Percentiles rank a stretch among this genome's conserved stretches.
Conservation (phyloP, 306 rosid species). For the Rosa rugosa region DNA sequence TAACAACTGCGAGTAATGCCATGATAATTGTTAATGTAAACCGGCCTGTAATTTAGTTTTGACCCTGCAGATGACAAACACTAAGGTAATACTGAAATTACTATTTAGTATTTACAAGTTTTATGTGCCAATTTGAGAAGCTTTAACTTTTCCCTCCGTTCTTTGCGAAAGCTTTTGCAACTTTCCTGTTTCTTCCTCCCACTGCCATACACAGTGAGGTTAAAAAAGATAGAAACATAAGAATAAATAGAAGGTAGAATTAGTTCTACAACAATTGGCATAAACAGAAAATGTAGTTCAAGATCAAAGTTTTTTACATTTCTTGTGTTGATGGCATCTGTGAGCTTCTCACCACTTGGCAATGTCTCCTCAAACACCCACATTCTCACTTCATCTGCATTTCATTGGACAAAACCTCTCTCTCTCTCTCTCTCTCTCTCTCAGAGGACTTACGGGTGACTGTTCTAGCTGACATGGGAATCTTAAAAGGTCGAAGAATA, state of each 20-base stretch:
- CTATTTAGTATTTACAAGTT: not conserved
- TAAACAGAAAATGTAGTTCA: constrained; percentile 13
- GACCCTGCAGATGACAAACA: constrained; percentile 52
- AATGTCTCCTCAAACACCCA: constrained; percentile 89
- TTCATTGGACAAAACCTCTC: constrained; percentile 7
- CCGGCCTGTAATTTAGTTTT: constrained; percentile 82
- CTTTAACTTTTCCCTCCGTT: constrained; percentile 68
- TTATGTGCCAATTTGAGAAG: constrained; percentile 15
- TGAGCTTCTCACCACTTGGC: constrained; percentile 74
- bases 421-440: too few species aligned
- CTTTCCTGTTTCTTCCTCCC: constrained; percentile 98
- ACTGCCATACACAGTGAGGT: constrained; percentile 49
- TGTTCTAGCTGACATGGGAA: too few species aligned
- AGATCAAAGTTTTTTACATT: constrained; percentile 52
- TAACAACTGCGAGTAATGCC: constrained; percentile 11
- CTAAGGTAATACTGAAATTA: not conserved
- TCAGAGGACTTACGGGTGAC: too few species aligned
- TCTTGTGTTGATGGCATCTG: constrained; percentile 71
- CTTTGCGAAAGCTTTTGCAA: constrained; percentile 84
- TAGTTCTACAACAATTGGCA: constrained; percentile 73
- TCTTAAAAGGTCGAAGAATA: too few species aligned
- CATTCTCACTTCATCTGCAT: constrained; percentile 87
- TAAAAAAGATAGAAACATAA: constrained; percentile 11
- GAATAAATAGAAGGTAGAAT: constrained; percentile 13
- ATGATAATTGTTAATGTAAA: constrained; percentile 7